Evolutionary conservation across 768 basidiomycete species (phyloP).

Genomic region (Phaffia tasmanica): DNA sequence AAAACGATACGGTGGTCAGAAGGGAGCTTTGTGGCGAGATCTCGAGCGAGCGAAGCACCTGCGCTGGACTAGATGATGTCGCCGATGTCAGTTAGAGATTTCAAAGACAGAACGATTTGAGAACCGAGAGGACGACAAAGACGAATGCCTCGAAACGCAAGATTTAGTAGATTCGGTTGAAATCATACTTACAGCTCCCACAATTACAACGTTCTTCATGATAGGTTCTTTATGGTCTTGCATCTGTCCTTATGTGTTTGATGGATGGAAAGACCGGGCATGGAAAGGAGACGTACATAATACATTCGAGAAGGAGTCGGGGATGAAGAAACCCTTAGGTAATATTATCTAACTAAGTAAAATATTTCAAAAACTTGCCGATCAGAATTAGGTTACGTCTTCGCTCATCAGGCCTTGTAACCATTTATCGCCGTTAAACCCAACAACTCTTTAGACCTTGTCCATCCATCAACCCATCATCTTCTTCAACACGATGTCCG

Average conservation of each 20-base stretch:
- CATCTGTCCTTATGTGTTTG: too few species aligned
- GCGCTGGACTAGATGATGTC: background rate
- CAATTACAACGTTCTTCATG: slow-evolving; percentile 18
- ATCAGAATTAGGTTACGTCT: too few species aligned
- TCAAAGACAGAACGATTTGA: too few species aligned
- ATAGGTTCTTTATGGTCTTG: background rate
- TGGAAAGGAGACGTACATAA: background rate
- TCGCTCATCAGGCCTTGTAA: too few species aligned
- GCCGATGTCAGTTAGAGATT: background rate
- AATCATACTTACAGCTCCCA: slow-evolving; percentile 16
- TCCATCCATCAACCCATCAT: too few species aligned
- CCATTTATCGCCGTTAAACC: too few species aligned
- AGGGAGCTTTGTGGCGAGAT: slow-evolving; percentile 20
- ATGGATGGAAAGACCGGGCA: too few species aligned
- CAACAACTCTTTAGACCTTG: too few species aligned
- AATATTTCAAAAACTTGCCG: background rate
- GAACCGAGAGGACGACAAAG: background rate
- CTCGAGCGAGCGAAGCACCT: slow-evolving; percentile 12
- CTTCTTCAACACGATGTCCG: too few species aligned
- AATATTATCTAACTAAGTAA: background rate
- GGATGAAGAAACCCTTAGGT: background rate
- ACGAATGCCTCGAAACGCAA: too few species aligned
- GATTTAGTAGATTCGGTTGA: background rate
- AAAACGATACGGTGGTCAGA: slow-evolving; percentile 15
- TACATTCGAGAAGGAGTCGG: background rate